Evolutionary conservation across 257 asterid species (phyloP), one percentile per base, ranked within the genome.

Genomic region (Jacaranda mimosifolia): DNA sequence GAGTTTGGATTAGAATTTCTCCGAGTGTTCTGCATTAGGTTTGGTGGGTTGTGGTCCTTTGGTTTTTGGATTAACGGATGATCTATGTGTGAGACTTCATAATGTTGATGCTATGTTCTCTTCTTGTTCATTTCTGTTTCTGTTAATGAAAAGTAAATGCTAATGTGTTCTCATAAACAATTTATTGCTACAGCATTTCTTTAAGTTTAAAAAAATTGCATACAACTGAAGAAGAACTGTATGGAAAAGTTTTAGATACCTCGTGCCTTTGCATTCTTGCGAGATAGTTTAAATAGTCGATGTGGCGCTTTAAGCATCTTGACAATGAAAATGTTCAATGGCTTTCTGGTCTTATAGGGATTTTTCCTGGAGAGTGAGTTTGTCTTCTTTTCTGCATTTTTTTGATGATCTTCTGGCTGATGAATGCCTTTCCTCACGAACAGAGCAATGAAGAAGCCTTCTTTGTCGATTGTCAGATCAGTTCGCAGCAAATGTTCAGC

Each of bases 401-500:
- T 40, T 18, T n/a, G 9, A 9, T 6, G 0, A 40, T 67, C 68
- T 3, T 76, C 48, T 3, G 13, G 40, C 11, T 3, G 77, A 35
- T 42, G 55, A 17, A 21, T 42, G 59, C 19, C 51, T 76, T 84
- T 71, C 26, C 96, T 85, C 5, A 86, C 88, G 52, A 96, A 91
- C 19, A 93, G 73, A 39, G 99, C 94, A 9, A 93, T 87, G 89
- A 95, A 95, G 77, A 95, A 91, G 5, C 99, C 97, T 80, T 96
- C 99, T 81, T 86, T 93, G 73, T 96, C 97, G 60, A 81, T 85
- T 0, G 73, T 70, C 14, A 85, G 70, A 67, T 88, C 91, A 7
- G 97, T 91, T 53, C 98, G 81, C 75, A 96, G 72, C 83, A 96
- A 64, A 85, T 81, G 92, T 62, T 90, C 79, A 78, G 92, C 98